phyloP scores from a whole-genome alignment of 2,329 filamentous ascomycete species.

The Myriosclerotinia duriaeana region DNA sequence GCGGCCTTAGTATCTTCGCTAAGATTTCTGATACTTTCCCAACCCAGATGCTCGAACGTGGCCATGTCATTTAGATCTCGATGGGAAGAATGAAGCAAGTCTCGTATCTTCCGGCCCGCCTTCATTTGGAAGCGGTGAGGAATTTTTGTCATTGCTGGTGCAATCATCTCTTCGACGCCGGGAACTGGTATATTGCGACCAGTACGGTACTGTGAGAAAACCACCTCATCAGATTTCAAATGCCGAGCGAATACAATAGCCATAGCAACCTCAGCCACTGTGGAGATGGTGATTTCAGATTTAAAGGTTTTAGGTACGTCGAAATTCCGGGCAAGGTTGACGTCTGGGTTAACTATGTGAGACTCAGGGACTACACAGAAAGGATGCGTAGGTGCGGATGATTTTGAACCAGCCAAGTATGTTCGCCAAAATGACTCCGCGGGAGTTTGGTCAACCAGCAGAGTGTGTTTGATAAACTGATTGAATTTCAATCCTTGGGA shows the following conservation, averaged over 20 bases:
- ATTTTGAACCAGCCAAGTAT: slow-evolving; percentile 49
- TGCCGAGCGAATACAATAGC: slow-evolving; percentile 44
- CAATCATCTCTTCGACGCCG: slow-evolving; percentile 44
- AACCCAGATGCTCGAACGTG: slow-evolving; percentile 13
- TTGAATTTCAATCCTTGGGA: slow-evolving; percentile 30
- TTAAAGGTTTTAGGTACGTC: slow-evolving; percentile 40
- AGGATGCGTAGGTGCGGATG: slow-evolving; percentile 47
- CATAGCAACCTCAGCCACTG: slow-evolving; percentile 44
- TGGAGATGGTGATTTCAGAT: slow-evolving; percentile 43
- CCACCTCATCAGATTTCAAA: slow-evolving; percentile 11
- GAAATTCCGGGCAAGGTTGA: background rate
- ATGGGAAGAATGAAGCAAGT: background rate
- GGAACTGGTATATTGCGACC: slow-evolving; percentile 45
- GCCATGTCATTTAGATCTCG: slow-evolving; percentile 40
- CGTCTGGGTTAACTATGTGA: slow-evolving; percentile 4
- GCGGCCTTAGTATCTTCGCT: background rate
- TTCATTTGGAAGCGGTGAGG: slow-evolving; percentile 44
- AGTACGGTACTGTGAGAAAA: slow-evolving; percentile 41
- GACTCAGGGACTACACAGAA: background rate
- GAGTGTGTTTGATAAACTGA: slow-evolving; percentile 49
- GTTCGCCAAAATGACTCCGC: slow-evolving; percentile 49
- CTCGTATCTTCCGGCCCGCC: background rate
- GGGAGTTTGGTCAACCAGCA: slow-evolving; percentile 43
- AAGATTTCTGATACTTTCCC: slow-evolving; percentile 2
- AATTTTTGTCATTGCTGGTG: slow-evolving; percentile 45